phyloP scores from a whole-genome alignment of 2,329 filamentous ascomycete species.

The Colletotrichum endophyticum region DNA sequence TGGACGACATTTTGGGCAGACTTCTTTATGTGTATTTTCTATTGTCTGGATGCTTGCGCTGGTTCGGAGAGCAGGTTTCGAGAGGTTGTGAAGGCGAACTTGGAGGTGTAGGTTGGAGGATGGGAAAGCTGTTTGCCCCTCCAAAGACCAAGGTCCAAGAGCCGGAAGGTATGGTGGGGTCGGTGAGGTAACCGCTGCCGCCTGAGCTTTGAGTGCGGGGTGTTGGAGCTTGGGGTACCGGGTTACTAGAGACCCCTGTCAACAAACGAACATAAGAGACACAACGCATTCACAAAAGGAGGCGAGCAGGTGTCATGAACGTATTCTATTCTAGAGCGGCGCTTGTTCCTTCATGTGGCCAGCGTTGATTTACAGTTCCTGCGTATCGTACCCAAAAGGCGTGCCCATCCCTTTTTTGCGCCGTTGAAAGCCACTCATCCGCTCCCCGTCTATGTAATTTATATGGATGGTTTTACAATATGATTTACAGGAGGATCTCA shows the following conservation, averaged over 20 bases:
- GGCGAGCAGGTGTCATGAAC: not conserved
- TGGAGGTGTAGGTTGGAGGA: not conserved
- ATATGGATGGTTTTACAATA: not conserved
- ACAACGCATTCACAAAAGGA: not conserved
- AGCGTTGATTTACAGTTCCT: not conserved
- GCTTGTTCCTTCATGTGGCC: not conserved
- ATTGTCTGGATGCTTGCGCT: not conserved
- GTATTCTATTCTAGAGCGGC: not conserved
- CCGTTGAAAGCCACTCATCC: not conserved
- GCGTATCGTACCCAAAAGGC: not conserved
- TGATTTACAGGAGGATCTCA: not conserved
- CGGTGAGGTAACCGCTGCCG: constrained; percentile 10
- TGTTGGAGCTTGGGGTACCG: constrained; percentile 13
- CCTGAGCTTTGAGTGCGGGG: constrained; percentile 7
- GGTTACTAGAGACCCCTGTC: not conserved
- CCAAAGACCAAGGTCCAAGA: not conserved
- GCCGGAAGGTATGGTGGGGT: not conserved
- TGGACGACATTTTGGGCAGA: constrained; percentile 24
- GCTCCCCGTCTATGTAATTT: not conserved
- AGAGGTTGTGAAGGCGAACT: not conserved
- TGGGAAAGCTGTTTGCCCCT: constrained; percentile 10
- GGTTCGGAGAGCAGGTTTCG: not conserved
- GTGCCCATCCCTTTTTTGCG: not conserved
- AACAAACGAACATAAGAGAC: not conserved
- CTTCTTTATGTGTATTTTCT: not conserved